Conservation (phyloP, 2,329 filamentous ascomycete species). For the Penicillium sp. region DNA sequence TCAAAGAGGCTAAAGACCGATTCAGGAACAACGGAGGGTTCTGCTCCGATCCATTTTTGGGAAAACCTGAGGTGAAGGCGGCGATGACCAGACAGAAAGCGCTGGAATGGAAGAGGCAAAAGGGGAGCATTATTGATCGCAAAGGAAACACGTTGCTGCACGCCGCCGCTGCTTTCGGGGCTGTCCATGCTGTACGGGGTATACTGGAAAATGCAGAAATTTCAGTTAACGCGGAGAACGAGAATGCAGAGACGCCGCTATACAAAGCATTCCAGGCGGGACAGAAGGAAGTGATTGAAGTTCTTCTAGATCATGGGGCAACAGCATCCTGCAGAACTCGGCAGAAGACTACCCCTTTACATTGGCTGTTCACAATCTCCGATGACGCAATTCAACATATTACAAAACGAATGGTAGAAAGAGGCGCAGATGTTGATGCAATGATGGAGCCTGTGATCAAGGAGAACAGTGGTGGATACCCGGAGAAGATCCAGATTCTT, state of each 20-base stretch:
- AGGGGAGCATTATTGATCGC: constrained; percentile 23
- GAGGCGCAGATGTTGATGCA: constrained; percentile 28
- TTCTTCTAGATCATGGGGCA: constrained; percentile 29
- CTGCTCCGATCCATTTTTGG: constrained; percentile 28
- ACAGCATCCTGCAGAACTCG: constrained; percentile 22
- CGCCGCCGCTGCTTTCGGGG: constrained; percentile 27
- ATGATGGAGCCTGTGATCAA: constrained; percentile 21
- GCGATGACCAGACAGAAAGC: constrained; percentile 11
- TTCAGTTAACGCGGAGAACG: constrained; percentile 27
- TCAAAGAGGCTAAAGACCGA: constrained; percentile 20
- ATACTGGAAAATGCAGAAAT: constrained; percentile 24
- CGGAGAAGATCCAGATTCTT: constrained; percentile 25
- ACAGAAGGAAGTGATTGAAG: constrained; percentile 27
- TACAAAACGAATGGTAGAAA: constrained; percentile 22
- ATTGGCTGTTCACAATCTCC: constrained; percentile 32
- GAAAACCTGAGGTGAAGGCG: constrained; percentile 21
- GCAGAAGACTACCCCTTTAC: constrained; percentile 25
- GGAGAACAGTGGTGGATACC: constrained; percentile 23
- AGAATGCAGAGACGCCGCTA: constrained; percentile 31
- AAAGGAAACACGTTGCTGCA: constrained; percentile 33
- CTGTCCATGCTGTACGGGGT: constrained; percentile 12
- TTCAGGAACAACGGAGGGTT: constrained; percentile 30
- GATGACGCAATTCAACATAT: constrained; percentile 18
- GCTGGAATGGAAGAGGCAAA: constrained; percentile 14
- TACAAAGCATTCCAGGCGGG: constrained; percentile 36